Base-by-base conservation (phyloP, 108 stramenopile species). In the Aurantiochytrium sp. region DNA sequence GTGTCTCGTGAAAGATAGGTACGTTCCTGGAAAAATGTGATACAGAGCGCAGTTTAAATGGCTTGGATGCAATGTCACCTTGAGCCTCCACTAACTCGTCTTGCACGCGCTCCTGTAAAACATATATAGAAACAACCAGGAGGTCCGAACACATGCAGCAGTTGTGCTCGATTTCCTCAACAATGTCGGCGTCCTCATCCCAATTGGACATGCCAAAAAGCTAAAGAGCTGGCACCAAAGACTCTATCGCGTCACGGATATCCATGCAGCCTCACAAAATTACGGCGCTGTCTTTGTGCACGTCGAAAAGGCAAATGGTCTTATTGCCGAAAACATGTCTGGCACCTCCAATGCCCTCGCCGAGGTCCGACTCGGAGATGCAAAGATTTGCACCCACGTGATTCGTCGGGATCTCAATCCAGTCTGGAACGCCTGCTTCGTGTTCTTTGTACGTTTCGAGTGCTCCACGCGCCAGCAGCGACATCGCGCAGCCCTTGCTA, bases 341-440 rank as follows among this genome's bases (percentile, higher is more conserved):
- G 76, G 76, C 45, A 83, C 76, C 51, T 83, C 76, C 19, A 83
- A 83, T 23, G 23, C 76, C 25, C 49, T 53, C 1, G 76, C 76
- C 44, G 76, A 53, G 51, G 76, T 83, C 51, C 76, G 76, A 19
- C 49, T 83, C 25, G 76, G 76, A 28, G 76, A 83, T 28, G 25
- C 12, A 6, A 53, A 47, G n/a, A 53, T 53, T 12, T 83, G 43
- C n/a, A 83, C 76, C 1, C 45, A 47, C 16, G 51, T 83, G 12
- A 53, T 83, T 35, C 45, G 76, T 23, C 76, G 76, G 10, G 76
- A 83, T 12, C 76, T 83, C n/a, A 83, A 83, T 83, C 76, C 76
- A 18, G 51, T 53, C n/a, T 83, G 76, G 76, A 83, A 83, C 16
- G 45, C 45, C 49, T 25, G 23, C n/a, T 83, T 83, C 28, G 51